Evolutionary conservation across 2,329 filamentous ascomycete genomes (phyloP).

Genomic region (Ophiostoma ulmi): DNA sequence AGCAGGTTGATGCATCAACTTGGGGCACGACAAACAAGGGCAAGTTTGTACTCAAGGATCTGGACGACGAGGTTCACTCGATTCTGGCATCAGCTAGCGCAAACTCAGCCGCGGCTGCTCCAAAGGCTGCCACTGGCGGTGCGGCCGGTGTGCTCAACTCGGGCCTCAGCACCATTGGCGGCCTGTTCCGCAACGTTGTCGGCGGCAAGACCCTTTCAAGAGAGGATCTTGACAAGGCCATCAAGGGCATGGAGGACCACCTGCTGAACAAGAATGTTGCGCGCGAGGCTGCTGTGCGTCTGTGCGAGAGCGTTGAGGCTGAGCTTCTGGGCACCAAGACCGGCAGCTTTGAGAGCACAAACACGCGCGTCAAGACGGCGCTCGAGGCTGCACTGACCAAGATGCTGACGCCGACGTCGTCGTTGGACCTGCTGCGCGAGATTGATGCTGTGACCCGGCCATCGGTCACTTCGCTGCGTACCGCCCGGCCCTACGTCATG

Average conservation of each 20-base stretch:
- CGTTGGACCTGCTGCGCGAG: constrained; percentile 87
- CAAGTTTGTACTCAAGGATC: constrained; percentile 87
- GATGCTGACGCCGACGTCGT: constrained; percentile 92
- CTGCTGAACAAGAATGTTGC: constrained; percentile 94
- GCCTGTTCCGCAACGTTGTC: constrained; percentile 89
- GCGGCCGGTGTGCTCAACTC: constrained; percentile 68
- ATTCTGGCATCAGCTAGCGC: constrained; percentile 67
- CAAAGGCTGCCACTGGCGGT: constrained; percentile 47
- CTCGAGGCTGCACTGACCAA: constrained; percentile 91
- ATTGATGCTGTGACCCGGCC: constrained; percentile 75
- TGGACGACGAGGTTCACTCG: constrained; percentile 87
- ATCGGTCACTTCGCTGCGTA: constrained; percentile 56
- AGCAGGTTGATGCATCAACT: constrained; percentile 69
- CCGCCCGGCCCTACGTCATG: constrained; percentile 83
- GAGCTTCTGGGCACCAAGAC: constrained; percentile 90
- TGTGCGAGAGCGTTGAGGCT: constrained; percentile 86
- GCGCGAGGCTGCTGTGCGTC: constrained; percentile 81
- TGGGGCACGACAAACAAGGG: constrained; percentile 92
- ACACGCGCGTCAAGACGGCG: constrained; percentile 73
- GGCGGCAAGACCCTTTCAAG: constrained; percentile 90
- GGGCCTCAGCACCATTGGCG: constrained; percentile 74
- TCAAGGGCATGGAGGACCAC: constrained; percentile 95
- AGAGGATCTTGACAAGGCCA: constrained; percentile 81
- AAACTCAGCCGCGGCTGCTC: constrained; percentile 57
- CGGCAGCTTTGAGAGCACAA: constrained; percentile 80